Base-by-base conservation (phyloP, 1,284 basidiomycete species). In the Anthracocystis panici-leucophaei region DNA sequence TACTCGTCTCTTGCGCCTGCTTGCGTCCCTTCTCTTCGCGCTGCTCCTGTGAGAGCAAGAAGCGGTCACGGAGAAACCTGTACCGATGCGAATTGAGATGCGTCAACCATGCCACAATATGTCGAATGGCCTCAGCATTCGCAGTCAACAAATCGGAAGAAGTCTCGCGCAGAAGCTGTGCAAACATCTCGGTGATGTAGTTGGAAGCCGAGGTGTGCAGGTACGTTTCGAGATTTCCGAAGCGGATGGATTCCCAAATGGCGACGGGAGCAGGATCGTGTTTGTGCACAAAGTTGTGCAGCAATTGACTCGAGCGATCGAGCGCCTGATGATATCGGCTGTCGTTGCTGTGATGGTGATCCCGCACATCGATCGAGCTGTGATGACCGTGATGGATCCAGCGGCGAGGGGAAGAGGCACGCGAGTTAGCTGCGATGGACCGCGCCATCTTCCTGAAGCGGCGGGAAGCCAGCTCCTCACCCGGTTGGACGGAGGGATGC, bases 201-300 rank as follows among this genome's bases (percentile, higher is more conserved):
- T 82, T 75, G 31, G 67, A 51, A 5, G 58, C 54, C 8, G 64
- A 27, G 4, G 72, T 77, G 50, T 82, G 81, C 23, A 82, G 61
- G 25, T 67, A 66, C 5, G 70, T 61, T 41, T 82, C 81, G 35
- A 82, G 51, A 21, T 73, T 65, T 16, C 79, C 65, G 50, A 75
- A 79, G 29, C 81, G 75, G 52, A 82, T 70, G 2, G 69, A 74
- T 46, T 81, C 81, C 76, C 80, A 82, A n/a, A 76, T 71, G 45
- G 77, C 81, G 12, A 82, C 81, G 23, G 79, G 78, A 3, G 73
- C 69, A 0, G 65, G 58, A 27, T 77, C 70, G 23, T 55, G 67
- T 33, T 70, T 66, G 56, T 63, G 69, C n/a, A 71, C 65, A 45
- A 72, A 65, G 51, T 73, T 65, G 52, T 71, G 52, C 18, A 76